Evolutionary conservation across 768 basidiomycete species (phyloP), one percentile per base, ranked within the genome.

Genomic region (Leccinellum albellum): DNA sequence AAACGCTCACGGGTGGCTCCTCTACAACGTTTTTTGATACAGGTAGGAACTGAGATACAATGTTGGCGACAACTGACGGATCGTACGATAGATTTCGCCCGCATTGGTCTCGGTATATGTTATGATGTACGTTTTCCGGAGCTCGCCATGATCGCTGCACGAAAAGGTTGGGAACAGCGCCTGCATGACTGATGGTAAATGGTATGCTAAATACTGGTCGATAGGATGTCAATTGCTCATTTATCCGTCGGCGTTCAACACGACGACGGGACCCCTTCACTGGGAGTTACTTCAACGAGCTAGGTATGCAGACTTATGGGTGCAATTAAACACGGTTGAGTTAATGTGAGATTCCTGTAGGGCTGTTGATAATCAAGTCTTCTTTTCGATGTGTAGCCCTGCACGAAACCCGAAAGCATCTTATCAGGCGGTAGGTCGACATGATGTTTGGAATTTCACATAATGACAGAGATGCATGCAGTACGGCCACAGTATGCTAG

Each of bases 321-420:
- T 44, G 40, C 21, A 20, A 15, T 15, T n/a, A n/a, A n/a, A n/a
- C n/a, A 20, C 50, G 24, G 24, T 23, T n/a, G 17, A 44, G 44
- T 54, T 66, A 40, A 71, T 20, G 8, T 28, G 47, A 29, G 13
- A 10, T 13, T 51, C 10, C n/a, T 61, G 21, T 64, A 94, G 95
- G 56, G 97, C 97, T 6, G 83, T 94, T 23, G 97, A 99, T 69
- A 98, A 98, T 66, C 95, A 98, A 73, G 83, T 98, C n/a, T 99
- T 83, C 75, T 84, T 98, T 60, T 82, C 90, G 1, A 96, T 95
- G 93, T 96, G 94, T 68, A 97, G 94, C 55, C 94, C 95, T 29
- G 96, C 97, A 3, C 82, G 95, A 23, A 88, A 96, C 62, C 66
- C 88, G 62, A 83, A 74, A 10, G 89, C 92, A 20, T 80, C 80